Conservation (phyloP, 2,329 filamentous ascomycete species). For the Chalara sp. region DNA sequence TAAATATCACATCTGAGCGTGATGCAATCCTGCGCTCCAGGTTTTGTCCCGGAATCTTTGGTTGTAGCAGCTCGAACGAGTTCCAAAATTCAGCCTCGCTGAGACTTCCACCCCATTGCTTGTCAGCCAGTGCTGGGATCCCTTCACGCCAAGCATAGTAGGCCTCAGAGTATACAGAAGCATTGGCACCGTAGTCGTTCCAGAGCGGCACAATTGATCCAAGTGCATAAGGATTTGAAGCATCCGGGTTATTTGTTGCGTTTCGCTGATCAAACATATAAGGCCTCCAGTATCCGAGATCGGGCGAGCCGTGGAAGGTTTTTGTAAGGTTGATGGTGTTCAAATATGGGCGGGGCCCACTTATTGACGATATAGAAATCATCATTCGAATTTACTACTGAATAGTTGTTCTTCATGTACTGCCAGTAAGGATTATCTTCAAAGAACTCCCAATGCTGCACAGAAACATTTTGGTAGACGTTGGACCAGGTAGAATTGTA, state of each 20-base stretch:
- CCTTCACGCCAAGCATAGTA: conserved; percentile 45
- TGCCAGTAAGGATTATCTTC: conserved; percentile 39
- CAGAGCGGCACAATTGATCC: conserved; percentile 44
- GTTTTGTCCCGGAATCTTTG: conserved; percentile 39
- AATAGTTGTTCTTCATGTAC: conserved; percentile 35
- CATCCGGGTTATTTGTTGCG: conserved; percentile 38
- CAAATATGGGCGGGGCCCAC: conserved; percentile 35
- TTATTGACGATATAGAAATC: conserved; percentile 45
- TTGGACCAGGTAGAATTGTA: conserved; percentile 27
- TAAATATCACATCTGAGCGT: conserved; percentile 10
- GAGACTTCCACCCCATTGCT: conserved; percentile 46
- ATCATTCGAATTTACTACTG: conserved; percentile 47
- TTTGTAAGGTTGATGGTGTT: conserved; percentile 39
- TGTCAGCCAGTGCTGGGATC: conserved; percentile 43
- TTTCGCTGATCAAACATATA: conserved; percentile 44
- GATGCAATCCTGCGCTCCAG: conserved; percentile 37
- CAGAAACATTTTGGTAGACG: conserved; percentile 37
- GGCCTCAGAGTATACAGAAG: conserved; percentile 42
- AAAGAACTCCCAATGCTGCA: conserved; percentile 50
- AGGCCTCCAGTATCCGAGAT: conserved; percentile 38
- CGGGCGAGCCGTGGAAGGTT: conserved; percentile 36
- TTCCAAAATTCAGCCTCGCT: conserved; percentile 31
- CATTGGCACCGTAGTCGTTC: conserved; percentile 49
- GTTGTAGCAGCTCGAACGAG: conserved; percentile 33
- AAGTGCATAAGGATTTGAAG: conserved; percentile 33